Percentiles rank a stretch among this genome's conserved stretches.
Evolutionary conservation across 177 flowering plant genomes (phyloP).

Genomic region (Vitis hybrid): DNA sequence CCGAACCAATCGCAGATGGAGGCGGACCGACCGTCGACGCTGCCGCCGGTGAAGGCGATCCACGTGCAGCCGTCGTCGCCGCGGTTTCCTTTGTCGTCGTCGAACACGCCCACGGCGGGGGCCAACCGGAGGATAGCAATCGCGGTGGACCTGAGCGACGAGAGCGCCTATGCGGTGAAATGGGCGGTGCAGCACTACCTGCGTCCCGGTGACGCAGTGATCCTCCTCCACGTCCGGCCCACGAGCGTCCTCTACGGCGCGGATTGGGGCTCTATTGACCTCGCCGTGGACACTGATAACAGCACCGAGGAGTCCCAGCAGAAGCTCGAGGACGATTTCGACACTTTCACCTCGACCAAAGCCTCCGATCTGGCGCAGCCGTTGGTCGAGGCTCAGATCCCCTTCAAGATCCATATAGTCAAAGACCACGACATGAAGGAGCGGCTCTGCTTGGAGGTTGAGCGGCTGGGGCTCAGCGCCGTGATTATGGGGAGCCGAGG

Average conservation of each 20-base stretch:
- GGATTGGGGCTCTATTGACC: slow-evolving; percentile 72
- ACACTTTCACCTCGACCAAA: slow-evolving; percentile 53
- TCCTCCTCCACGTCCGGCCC: slow-evolving; percentile 86
- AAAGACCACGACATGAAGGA: slow-evolving; percentile 93
- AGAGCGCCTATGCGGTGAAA: slow-evolving; percentile 78
- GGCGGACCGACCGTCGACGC: slow-evolving; percentile 18
- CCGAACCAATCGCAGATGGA: neutral
- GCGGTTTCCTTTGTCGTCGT: slow-evolving; percentile 22
- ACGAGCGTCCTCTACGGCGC: slow-evolving; percentile 86
- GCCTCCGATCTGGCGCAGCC: slow-evolving; percentile 58
- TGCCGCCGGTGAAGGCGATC: neutral
- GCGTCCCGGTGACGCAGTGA: slow-evolving; percentile 80
- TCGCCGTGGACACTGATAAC: slow-evolving; percentile 22
- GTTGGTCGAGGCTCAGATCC: slow-evolving; percentile 52
- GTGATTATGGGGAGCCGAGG: slow-evolving; percentile 94
- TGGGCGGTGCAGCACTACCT: slow-evolving; percentile 94
- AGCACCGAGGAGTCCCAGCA: slow-evolving; percentile 40
- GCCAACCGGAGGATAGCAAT: slow-evolving; percentile 66
- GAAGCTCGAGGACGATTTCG: slow-evolving; percentile 70
- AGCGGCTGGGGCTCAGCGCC: slow-evolving; percentile 78
- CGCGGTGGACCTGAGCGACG: slow-evolving; percentile 88
- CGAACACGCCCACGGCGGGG: slow-evolving; percentile 41
- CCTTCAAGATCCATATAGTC: slow-evolving; percentile 74
- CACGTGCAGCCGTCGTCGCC: slow-evolving; percentile 49
- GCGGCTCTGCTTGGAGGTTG: slow-evolving; percentile 86